Evolutionary conservation across 2,329 filamentous ascomycete genomes (phyloP).

Genomic region (Aspergillus ibericus): DNA sequence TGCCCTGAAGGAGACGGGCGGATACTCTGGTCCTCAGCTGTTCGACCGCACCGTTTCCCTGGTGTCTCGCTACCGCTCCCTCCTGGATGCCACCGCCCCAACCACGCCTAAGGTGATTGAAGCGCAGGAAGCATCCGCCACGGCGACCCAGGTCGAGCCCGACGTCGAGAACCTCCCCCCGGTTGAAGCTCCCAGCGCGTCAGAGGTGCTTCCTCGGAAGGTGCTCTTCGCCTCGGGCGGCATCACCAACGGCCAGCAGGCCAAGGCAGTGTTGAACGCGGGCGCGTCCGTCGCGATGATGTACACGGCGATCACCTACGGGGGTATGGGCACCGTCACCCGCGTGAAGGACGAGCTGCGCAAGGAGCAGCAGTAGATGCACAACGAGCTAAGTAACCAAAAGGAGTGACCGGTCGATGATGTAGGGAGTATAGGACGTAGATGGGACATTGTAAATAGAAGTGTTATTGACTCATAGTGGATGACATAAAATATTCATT

Average conservation of each 20-base stretch:
- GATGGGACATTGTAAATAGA: background rate
- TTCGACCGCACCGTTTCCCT: constrained; percentile 77
- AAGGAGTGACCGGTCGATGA: background rate
- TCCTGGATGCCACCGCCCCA: constrained; percentile 57
- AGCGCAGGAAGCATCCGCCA: constrained; percentile 4
- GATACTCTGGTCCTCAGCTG: constrained; percentile 87
- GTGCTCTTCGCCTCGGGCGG: constrained; percentile 92
- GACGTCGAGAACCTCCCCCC: constrained; percentile 21
- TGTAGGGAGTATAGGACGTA: background rate
- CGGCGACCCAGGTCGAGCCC: constrained; percentile 16
- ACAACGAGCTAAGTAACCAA: background rate
- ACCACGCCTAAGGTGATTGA: constrained; percentile 12
- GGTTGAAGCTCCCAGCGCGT: constrained; percentile 13
- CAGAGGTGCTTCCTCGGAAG: constrained; percentile 51
- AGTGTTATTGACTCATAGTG: background rate
- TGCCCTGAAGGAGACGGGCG: constrained; percentile 74
- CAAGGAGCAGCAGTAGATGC: constrained; percentile 30
- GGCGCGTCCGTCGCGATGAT: constrained; percentile 90
- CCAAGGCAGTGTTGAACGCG: constrained; percentile 76
- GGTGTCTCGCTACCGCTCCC: constrained; percentile 73
- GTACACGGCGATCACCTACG: constrained; percentile 75
- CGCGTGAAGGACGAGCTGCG: constrained; percentile 52
- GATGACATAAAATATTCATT: background rate
- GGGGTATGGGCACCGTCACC: constrained; percentile 62
- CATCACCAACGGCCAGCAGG: constrained; percentile 85